Evolutionary conservation across 2,329 filamentous ascomycete species (phyloP), one percentile per base, ranked within the genome.

Genomic region (Aspergillus fumigatus): DNA sequence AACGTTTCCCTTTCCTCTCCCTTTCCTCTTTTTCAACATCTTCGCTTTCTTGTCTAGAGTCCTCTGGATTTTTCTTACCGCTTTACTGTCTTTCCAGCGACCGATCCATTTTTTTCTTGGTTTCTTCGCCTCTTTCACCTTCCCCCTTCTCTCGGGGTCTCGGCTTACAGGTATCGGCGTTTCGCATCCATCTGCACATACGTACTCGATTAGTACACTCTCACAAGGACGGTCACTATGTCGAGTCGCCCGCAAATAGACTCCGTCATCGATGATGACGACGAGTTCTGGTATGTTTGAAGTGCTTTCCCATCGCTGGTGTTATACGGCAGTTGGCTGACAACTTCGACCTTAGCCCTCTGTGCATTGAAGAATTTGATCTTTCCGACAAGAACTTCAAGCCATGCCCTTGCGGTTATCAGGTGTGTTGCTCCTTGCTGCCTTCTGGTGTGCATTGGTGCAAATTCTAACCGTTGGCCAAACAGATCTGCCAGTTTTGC

Each of bases 331-430:
- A 43, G 41, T 47, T 49, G 32, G 65, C 68, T 70, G 52, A 73
- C 66, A 25, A 35, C 8, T 23, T 47, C 53, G 50, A 54, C 47
- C 55, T 35, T 68, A 99, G 94, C 76, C 94, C 94, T 65, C 88
- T 99, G 62, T 99, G 94, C 74, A 96, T 99, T 71, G 94, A 99
- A 78, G 95, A 99, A 79, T 95, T 99, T 72, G 95, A 99, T 77
- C 86, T 99, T 51, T 95, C 92, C 45, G 94, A 99, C 80, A 90
- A 91, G 74, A 96, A 96, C 77, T 99, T 99, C 77, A 87, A 88
- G 70, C 94, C 94, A 64, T 99, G 94, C 80, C 93, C 93, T 56
- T 99, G 94, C 73, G 94, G 94, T 60, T 99, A 99, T 71, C 93
- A 97, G 85, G 93, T 97, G 84, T 61, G 82, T 65, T 38, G 19